Evolutionary conservation across 495 filamentous ascomycete species (phyloP).

Genomic region (Podospora pseudoanserina): DNA sequence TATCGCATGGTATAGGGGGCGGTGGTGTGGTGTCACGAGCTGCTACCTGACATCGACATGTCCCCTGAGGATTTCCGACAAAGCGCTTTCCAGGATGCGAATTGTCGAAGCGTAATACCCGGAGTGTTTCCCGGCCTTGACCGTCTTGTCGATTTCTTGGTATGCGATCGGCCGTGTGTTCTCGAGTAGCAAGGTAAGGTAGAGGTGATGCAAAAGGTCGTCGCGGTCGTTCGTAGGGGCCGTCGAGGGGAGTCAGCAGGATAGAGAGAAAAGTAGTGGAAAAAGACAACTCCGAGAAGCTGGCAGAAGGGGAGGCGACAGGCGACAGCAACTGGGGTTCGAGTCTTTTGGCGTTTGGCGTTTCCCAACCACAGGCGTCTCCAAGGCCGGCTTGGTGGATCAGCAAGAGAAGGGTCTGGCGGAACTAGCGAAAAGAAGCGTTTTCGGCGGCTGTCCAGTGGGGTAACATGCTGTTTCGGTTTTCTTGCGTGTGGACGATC

Average conservation of each 20-base stretch:
- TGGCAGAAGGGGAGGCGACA: not conserved
- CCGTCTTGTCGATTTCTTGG: not conserved
- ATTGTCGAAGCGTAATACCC: not conserved
- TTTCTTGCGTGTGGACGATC: constrained; percentile 1
- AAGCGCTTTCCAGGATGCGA: not conserved
- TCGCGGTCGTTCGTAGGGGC: not conserved
- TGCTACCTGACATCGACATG: constrained; percentile 6
- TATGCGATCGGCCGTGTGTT: not conserved
- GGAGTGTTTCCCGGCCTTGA: not conserved
- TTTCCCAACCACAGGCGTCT: constrained; percentile 17
- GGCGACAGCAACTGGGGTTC: not conserved
- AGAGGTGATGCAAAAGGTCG: not conserved
- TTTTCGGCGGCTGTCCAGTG: constrained; percentile 32
- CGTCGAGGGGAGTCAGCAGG: not conserved
- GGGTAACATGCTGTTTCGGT: constrained; percentile 24
- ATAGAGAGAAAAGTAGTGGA: not conserved
- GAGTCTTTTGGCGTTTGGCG: constrained; percentile 19
- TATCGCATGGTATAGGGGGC: constrained; percentile 25
- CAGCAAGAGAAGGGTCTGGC: constrained; percentile 18
- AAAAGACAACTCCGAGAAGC: not conserved
- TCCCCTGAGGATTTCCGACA: not conserved
- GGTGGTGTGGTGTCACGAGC: not conserved
- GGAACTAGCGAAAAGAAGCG: constrained; percentile 20
- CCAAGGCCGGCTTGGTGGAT: constrained; percentile 17
- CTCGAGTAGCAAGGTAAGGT: not conserved